Percentiles rank a stretch among this genome's conserved stretches.
phyloP scores from a whole-genome alignment of 2,329 filamentous ascomycete species.

The Venturia pyrina region DNA sequence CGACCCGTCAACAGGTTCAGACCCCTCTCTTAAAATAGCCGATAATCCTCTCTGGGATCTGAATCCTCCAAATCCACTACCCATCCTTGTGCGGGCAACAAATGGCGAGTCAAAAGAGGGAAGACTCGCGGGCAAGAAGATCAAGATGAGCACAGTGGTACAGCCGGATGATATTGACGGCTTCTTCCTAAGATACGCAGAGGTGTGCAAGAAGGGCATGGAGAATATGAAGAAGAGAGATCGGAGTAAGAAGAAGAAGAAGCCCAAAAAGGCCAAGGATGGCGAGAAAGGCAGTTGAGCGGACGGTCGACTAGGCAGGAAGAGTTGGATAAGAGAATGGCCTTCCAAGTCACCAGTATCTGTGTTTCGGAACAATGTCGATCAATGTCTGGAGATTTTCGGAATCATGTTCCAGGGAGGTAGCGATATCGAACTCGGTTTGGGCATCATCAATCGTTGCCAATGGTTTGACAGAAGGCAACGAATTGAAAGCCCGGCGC shows the following conservation, averaged over 20 bases:
- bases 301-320: neutral
- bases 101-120: slow-evolving; percentile 56
- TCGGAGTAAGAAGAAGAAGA: slow-evolving; percentile 73
- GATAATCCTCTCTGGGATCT: slow-evolving; percentile 52
- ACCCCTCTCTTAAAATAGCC: slow-evolving; percentile 24
- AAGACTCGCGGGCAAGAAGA: slow-evolving; percentile 45
- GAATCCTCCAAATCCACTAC: slow-evolving; percentile 47
- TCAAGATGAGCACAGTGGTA: slow-evolving; percentile 78
- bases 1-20: slow-evolving; percentile 21
- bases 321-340: neutral
- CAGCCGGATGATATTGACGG: slow-evolving; percentile 62
- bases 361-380: neutral
- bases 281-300: neutral
- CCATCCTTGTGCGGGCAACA: slow-evolving; percentile 73
- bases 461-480: neutral
- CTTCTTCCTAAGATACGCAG: slow-evolving; percentile 80
- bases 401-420: neutral
- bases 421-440: neutral
- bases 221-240: slow-evolving; percentile 83
- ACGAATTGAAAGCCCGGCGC: neutral
- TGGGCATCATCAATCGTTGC: neutral
- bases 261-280: slow-evolving; percentile 63
- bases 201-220: slow-evolving; percentile 86
- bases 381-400: neutral
- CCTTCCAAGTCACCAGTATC: neutral